These are phyloP conservation scores for Boeremia lycopersici DNA, from an alignment of 2,329 filamentous ascomycete species.

Conservation along the genomic window DNA sequence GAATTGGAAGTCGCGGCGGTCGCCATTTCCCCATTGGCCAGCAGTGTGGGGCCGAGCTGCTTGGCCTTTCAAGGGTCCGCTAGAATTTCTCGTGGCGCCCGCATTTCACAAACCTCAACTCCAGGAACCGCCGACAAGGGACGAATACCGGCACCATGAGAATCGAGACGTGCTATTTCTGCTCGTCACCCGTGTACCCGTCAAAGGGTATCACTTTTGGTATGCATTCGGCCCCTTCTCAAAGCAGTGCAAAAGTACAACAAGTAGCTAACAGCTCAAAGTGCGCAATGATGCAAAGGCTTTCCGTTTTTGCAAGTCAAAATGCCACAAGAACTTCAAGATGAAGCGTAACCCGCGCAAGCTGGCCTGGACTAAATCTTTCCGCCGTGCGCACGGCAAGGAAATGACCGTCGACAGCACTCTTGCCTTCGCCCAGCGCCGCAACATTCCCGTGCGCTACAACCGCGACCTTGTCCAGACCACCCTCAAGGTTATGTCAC, in stretches of 20 bases:
- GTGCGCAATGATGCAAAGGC: slow-evolving; percentile 61
- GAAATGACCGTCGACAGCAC: slow-evolving; percentile 84
- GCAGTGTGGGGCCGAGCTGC: slow-evolving; percentile 8
- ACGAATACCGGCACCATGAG: slow-evolving; percentile 36
- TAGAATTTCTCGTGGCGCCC: slow-evolving; percentile 26
- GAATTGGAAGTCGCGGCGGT: slow-evolving; percentile 29
- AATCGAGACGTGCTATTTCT: slow-evolving; percentile 67
- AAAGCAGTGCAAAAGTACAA: neutral
- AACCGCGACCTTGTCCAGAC: slow-evolving; percentile 87
- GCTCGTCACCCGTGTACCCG: slow-evolving; percentile 63
- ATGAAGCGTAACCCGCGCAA: slow-evolving; percentile 99
- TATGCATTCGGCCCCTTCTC: slow-evolving; percentile 52
- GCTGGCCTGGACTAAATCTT: slow-evolving; percentile 74
- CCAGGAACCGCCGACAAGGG: slow-evolving; percentile 12
- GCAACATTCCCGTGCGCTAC: slow-evolving; percentile 95
- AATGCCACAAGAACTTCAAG: slow-evolving; percentile 75
- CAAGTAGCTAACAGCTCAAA: slow-evolving; percentile 7
- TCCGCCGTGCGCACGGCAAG: slow-evolving; percentile 61
- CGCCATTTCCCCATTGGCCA: slow-evolving; percentile 10
- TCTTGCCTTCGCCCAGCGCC: slow-evolving; percentile 86
- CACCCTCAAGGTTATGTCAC: slow-evolving; percentile 90
- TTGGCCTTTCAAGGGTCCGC: slow-evolving; percentile 20
- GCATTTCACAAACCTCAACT: slow-evolving; percentile 17
- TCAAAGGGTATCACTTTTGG: slow-evolving; percentile 66
- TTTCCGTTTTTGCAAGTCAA: slow-evolving; percentile 68